A percentile compares a stretch with the other conserved stretches of the same genome.
These are phyloP conservation scores for Spergularia bocconei DNA, from an alignment of 148 eudicot species.

Conservation along the genomic window DNA sequence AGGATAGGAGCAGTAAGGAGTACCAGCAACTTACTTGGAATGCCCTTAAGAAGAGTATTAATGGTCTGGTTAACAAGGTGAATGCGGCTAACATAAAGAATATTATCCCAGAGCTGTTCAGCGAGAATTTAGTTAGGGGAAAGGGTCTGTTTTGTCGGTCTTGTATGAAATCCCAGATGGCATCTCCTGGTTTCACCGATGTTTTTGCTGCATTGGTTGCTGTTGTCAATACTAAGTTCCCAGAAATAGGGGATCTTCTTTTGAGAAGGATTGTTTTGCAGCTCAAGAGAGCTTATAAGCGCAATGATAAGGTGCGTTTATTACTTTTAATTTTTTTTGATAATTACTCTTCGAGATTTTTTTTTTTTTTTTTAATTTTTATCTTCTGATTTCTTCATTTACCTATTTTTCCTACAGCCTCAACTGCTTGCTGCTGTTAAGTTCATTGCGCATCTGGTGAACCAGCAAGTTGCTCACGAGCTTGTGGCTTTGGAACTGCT, in stretches of 20 bases:
- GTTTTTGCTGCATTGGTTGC: conserved; percentile 80
- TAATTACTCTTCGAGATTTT: neutral
- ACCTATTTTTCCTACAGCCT: conserved; percentile 40
- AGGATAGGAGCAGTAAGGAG: conserved; percentile 62
- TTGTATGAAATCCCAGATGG: conserved; percentile 81
- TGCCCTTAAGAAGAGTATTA: conserved; percentile 79
- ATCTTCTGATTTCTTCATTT: too few species aligned
- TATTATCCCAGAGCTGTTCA: conserved; percentile 70
- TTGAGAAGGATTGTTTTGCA: conserved; percentile 71
- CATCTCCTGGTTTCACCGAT: conserved; percentile 68
- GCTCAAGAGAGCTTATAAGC: conserved; percentile 76
- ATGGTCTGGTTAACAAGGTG: conserved; percentile 78
- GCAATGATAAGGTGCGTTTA: conserved; percentile 74
- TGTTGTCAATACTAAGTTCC: conserved; percentile 76
- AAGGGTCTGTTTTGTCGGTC: conserved; percentile 83
- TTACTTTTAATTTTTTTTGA: neutral
- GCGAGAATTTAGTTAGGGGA: conserved; percentile 76
- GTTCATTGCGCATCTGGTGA: conserved; percentile 86
- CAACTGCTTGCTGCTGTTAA: conserved; percentile 85
- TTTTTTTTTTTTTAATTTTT: too few species aligned
- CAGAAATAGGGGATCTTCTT: conserved; percentile 77
- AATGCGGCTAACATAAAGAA: conserved; percentile 72
- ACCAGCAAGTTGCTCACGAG: conserved; percentile 90
- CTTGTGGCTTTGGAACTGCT: conserved; percentile 82
- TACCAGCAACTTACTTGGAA: conserved; percentile 89